Conservation (phyloP, 169 alveolate species). For the Miamiensis avidus region DNA sequence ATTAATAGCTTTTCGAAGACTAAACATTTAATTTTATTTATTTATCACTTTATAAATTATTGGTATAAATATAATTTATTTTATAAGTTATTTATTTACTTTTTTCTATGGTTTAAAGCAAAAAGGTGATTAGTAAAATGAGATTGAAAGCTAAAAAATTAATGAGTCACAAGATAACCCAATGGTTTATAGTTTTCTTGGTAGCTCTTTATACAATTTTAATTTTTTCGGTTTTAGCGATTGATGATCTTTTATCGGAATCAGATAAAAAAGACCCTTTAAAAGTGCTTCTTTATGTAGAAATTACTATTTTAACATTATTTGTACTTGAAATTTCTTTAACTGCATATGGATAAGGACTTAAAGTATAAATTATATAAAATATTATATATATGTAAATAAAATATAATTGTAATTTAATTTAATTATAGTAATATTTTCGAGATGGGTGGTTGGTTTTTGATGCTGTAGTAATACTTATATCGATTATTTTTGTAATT, state of each 20-base stretch:
- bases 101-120: not conserved
- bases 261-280: not conserved
- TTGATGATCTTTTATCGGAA: not conserved
- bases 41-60: too few species aligned
- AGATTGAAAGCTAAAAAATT: not conserved
- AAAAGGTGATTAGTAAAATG: not conserved
- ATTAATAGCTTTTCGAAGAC: too few species aligned
- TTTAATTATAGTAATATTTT: conserved; percentile 1
- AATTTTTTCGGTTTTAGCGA: not conserved
- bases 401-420: too few species aligned
- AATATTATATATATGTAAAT: too few species aligned
- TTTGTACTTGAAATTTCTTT: not conserved
- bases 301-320: not conserved
- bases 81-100: too few species aligned
- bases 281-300: not conserved
- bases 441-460: not conserved
- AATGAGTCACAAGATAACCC: not conserved
- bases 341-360: not conserved
- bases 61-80: too few species aligned
- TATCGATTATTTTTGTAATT: not conserved
- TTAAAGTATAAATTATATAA: not conserved
- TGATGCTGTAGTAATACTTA: not conserved
- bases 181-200: not conserved
- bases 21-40: too few species aligned
- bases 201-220: not conserved